Conservation (phyloP, 805 yeast genomes). For the Kluyveromyces nonfermentans region DNA sequence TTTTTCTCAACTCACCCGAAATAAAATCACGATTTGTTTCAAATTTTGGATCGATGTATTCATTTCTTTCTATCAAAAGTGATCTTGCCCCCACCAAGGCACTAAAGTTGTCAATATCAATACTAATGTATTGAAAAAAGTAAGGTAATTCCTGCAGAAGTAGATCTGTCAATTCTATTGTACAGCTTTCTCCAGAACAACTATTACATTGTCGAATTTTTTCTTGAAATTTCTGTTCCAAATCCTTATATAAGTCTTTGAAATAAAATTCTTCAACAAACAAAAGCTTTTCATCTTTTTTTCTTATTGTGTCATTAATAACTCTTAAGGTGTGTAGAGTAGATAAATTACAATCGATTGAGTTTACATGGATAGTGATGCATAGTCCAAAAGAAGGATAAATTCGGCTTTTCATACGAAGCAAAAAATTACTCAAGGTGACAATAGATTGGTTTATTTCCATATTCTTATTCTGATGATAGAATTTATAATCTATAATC, state of each 20-base stretch:
- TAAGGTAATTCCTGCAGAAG: slow-evolving; percentile 27
- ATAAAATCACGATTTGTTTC: slow-evolving; percentile 34
- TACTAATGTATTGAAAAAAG: slow-evolving; percentile 24
- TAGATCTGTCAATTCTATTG: slow-evolving; percentile 5
- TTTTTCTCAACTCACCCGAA: slow-evolving; percentile 31
- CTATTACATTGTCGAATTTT: slow-evolving; percentile 12
- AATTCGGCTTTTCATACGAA: slow-evolving; percentile 16
- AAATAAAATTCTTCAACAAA: slow-evolving; percentile 24
- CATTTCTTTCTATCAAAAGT: slow-evolving; percentile 33
- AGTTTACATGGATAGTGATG: slow-evolving; percentile 16
- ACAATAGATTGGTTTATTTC: slow-evolving; percentile 15
- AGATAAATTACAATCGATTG: slow-evolving; percentile 18
- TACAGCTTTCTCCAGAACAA: neutral
- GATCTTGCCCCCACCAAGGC: slow-evolving; percentile 35
- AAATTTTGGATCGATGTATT: slow-evolving; percentile 25
- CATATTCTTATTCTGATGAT: slow-evolving; percentile 14
- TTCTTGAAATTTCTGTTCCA: slow-evolving; percentile 16
- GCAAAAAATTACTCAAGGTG: slow-evolving; percentile 12
- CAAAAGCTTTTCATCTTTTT: slow-evolving; percentile 19
- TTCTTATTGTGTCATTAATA: slow-evolving; percentile 17
- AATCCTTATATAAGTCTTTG: slow-evolving; percentile 20
- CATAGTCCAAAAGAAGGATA: slow-evolving; percentile 17
- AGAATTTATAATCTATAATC: slow-evolving; percentile 14
- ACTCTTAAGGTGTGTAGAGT: slow-evolving; percentile 24
- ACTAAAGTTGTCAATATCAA: slow-evolving; percentile 18